Conservation (phyloP, 2,329 filamentous ascomycete genomes). For the Trichoderma afroharzianum region DNA sequence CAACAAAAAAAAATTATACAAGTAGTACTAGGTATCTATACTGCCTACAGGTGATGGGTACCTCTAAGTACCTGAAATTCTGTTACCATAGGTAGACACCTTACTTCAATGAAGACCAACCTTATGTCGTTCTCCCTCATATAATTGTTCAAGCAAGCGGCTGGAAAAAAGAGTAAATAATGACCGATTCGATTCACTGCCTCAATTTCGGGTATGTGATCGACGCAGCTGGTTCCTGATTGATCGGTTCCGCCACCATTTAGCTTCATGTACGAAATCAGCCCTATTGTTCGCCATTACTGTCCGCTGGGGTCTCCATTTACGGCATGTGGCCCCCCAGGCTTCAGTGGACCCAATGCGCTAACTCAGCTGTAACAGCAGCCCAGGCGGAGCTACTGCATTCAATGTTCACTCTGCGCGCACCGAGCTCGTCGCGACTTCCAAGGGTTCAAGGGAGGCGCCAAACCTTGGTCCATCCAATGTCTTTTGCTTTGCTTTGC, state of each 20-base stretch:
- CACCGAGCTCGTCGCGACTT: conserved; percentile 1
- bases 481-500: background rate
- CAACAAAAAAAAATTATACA: too few species aligned
- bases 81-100: too few species aligned
- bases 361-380: conserved; percentile 11
- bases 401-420: conserved; percentile 9
- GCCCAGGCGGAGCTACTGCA: background rate
- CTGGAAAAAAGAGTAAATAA: too few species aligned
- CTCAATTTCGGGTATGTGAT: background rate
- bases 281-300: conserved; percentile 12
- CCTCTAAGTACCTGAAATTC: too few species aligned
- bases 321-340: background rate
- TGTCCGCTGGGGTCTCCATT: background rate
- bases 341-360: conserved; percentile 3
- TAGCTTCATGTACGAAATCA: conserved; percentile 12
- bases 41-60: too few species aligned
- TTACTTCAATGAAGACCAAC: background rate
- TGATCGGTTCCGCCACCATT: background rate
- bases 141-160: background rate
- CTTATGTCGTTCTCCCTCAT: accelerated
- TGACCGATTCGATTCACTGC: background rate
- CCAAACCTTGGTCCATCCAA: background rate
- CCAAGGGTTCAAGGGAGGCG: background rate
- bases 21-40: too few species aligned
- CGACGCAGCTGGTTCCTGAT: background rate